Evolutionary conservation across 192 early-diverging fungal species (phyloP), one percentile per base, ranked within the genome.

Genomic region (Podila verticillata): DNA sequence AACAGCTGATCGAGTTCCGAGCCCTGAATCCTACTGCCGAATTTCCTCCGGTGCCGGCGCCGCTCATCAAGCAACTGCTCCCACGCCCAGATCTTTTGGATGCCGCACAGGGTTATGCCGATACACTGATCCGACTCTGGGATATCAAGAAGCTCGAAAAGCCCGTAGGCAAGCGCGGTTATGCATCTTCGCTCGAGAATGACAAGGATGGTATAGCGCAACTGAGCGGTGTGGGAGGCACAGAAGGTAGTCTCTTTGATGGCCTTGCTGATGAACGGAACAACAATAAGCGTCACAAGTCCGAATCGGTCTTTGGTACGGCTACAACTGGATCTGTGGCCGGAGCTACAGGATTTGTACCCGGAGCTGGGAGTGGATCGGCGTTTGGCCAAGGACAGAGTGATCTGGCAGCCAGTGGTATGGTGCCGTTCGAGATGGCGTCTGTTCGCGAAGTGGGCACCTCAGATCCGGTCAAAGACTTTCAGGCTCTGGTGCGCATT

Each of bases 391-490:
- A 73, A 64, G 72, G 73, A 68, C 29, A 28, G 49, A 63, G 82
- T 30, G 64, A 86, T 68, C n/a, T 81, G 57, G 66, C 66, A 61
- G 81, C 48, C 17, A 69, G 60, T 36, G 82, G 59, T 17, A 75
- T 74, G 68, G 68, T 71, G 32, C 58, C 84, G 54, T 70, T 68
- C 29, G 81, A 75, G 63, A 78, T 87, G 66, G 73, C 68, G 10
- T 65, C 71, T 10, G 82, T 88, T 7, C 72, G 75, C 1, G 78
- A 81, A 32, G 85, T 93, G 5, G 83, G 87, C 20, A 82, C 86
- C 0, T 78, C 82, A 2, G 84, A 91, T 63, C 92, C 92, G 12
- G 84, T 92, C 20, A 60, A 56, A 10, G 90, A 92, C 70, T 93
- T 92, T 61, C 70, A 84, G 26, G 83, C 83, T n/a, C 90, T 93